Evolutionary conservation across 192 early-diverging fungal species (phyloP).

Genomic region (Jimgerdemannia lactiflua): DNA sequence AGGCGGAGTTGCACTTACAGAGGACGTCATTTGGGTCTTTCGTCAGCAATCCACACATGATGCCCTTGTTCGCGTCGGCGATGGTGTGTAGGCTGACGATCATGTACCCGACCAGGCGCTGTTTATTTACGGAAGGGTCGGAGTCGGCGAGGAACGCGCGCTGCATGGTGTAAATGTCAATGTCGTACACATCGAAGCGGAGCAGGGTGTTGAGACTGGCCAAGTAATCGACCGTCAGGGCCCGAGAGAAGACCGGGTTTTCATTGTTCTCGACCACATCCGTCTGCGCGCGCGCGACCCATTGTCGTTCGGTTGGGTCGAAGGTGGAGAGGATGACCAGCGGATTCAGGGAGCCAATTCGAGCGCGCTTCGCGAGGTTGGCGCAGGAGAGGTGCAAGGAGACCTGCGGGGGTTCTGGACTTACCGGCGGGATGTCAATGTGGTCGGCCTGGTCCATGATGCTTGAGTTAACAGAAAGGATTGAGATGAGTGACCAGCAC

Average conservation of each 20-base stretch:
- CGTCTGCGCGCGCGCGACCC: conserved; percentile 5
- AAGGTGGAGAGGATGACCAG: conserved; percentile 5
- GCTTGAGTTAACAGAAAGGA: too few relatives aligned
- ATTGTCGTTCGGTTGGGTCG: conserved; percentile 6
- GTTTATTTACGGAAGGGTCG: neutral
- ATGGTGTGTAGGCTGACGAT: conserved; percentile 3
- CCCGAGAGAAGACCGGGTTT: conserved; percentile 6
- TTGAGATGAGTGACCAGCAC: too few relatives aligned
- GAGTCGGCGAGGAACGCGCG: too few relatives aligned
- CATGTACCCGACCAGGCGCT: conserved; percentile 7
- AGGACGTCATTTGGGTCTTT: conserved; percentile 11
- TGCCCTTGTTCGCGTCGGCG: neutral
- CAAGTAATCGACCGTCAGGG: conserved; percentile 10
- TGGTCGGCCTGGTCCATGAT: too few relatives aligned
- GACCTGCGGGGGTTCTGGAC: conserved; percentile 8
- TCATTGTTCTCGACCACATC: conserved; percentile 3
- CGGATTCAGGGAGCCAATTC: neutral
- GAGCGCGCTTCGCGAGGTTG: conserved; percentile 3
- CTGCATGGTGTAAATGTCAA: neutral
- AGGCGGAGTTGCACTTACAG: conserved; percentile 8
- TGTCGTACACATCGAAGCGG: conserved; percentile 6
- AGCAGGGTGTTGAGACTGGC: conserved; percentile 7
- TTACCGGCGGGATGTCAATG: neutral
- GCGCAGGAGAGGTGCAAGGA: conserved; percentile 9
- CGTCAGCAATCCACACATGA: neutral